Evolutionary conservation across 2,329 filamentous ascomycete genomes (phyloP).

Genomic region (Trichoderma arundinaceum): DNA sequence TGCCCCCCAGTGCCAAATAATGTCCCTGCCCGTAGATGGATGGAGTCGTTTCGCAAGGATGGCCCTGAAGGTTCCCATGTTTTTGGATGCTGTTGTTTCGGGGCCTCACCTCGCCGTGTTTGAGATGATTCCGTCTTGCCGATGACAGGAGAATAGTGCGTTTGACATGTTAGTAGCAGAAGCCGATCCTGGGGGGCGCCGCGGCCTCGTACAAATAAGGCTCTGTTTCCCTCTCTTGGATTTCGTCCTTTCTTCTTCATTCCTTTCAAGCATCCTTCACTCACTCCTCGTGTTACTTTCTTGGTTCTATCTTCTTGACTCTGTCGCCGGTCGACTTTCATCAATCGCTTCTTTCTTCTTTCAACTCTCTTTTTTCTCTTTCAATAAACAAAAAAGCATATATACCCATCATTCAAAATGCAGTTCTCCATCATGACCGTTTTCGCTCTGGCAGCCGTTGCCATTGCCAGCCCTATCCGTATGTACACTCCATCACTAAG

Average conservation of each 20-base stretch:
- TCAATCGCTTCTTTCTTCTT: constrained; percentile 37
- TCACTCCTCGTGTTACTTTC: constrained; percentile 31
- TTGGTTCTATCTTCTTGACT: constrained; percentile 31
- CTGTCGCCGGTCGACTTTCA: constrained; percentile 59
- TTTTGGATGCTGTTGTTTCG: constrained; percentile 17
- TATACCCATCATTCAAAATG: constrained; percentile 53
- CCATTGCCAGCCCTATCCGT: constrained; percentile 49
- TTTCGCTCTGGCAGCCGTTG: constrained; percentile 54
- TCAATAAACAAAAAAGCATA: not conserved
- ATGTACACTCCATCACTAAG: constrained; percentile 26
- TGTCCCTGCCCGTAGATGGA: not conserved
- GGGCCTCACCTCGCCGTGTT: constrained; percentile 22
- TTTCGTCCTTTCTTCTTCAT: constrained; percentile 14
- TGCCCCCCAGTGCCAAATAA: not conserved
- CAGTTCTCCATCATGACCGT: constrained; percentile 57
- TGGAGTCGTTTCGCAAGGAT: not conserved
- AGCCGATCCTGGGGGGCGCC: not conserved
- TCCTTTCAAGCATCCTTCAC: constrained; percentile 30
- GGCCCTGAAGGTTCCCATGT: not conserved
- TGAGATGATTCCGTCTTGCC: constrained; percentile 29
- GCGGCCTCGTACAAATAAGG: constrained; percentile 31
- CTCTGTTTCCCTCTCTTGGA: constrained; percentile 24
- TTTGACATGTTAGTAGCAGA: constrained; percentile 18
- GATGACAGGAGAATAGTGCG: constrained; percentile 19
- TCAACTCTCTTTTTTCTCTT: not conserved